A percentile compares a stretch with the other conserved stretches of the same genome.
phyloP scores from a whole-genome alignment of 2,329 filamentous ascomycete genomes.

The Graphilbum sp. region DNA sequence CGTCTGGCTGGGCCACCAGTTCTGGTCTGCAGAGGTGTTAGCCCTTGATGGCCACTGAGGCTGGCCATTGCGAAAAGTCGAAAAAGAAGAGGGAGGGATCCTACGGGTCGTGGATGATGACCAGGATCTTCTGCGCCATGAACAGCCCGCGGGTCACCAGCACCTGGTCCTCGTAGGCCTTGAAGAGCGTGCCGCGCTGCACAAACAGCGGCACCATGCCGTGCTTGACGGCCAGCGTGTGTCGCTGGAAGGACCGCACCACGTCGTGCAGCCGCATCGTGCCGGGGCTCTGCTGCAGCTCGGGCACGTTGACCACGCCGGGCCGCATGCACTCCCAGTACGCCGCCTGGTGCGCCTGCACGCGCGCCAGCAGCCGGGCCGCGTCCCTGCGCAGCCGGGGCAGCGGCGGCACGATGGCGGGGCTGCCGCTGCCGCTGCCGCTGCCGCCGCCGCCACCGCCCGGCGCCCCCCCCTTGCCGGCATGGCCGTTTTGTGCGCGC shows the following conservation, averaged over 20 bases:
- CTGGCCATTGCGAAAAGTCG: too few relatives aligned
- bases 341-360: slow-evolving; percentile 43
- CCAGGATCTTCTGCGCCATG: slow-evolving; percentile 49
- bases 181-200: slow-evolving; percentile 54
- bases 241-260: slow-evolving; percentile 60
- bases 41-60: too few relatives aligned
- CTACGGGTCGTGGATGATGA: slow-evolving; percentile 85
- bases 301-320: slow-evolving; percentile 37
- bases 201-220: slow-evolving; percentile 71
- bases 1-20: slow-evolving; percentile 49
- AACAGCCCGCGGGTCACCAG: slow-evolving; percentile 61
- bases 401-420: slow-evolving; percentile 13
- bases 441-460: too few relatives aligned
- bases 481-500: too few relatives aligned
- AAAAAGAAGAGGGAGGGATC: slow-evolving; percentile 16
- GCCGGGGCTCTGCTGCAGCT: slow-evolving; percentile 29
- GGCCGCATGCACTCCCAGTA: slow-evolving; percentile 86
- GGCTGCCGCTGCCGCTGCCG: neutral
- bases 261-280: slow-evolving; percentile 61
- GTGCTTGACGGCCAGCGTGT: slow-evolving; percentile 52
- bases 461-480: too few relatives aligned
- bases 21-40: slow-evolving; percentile 38
- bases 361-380: slow-evolving; percentile 36
- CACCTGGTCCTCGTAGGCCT: slow-evolving; percentile 74
- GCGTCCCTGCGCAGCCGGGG: slow-evolving; percentile 42